These are phyloP conservation scores for Cutaneotrichosporon dermatis DNA, from an alignment of 1,284 basidiomycete species.

Conservation along the genomic window DNA sequence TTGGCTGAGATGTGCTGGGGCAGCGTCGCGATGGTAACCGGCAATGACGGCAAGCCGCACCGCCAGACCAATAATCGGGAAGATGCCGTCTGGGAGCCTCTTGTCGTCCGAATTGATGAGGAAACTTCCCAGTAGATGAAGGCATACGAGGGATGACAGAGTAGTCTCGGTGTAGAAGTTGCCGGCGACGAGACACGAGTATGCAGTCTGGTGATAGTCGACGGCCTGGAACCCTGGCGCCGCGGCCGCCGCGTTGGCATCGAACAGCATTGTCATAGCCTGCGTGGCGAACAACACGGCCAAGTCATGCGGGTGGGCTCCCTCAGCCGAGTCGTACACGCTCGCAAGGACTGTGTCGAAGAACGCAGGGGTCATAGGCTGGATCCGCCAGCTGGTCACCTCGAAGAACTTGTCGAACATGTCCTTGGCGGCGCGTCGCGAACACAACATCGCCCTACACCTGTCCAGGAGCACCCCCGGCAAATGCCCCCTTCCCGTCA, in stretches of 20 bases:
- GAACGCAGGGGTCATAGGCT: constrained; percentile 19
- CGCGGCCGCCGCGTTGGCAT: not conserved
- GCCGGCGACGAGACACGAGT: constrained; percentile 18
- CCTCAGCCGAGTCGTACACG: constrained; percentile 18
- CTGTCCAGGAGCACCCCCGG: constrained; percentile 17
- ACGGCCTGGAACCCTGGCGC: constrained; percentile 11
- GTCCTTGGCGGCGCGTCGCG: constrained; percentile 14
- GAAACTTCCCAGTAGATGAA: constrained; percentile 17
- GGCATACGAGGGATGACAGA: constrained; percentile 12
- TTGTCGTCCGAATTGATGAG: constrained; percentile 23
- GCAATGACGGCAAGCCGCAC: constrained; percentile 20
- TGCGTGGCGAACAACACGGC: constrained; percentile 16
- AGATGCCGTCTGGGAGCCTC: constrained; percentile 19
- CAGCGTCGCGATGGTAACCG: constrained; percentile 18
- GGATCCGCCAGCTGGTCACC: constrained; percentile 15
- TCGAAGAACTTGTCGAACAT: constrained; percentile 18
- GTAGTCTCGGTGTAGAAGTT: constrained; percentile 22
- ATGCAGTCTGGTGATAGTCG: constrained; percentile 19
- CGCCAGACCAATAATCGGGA: constrained; percentile 18
- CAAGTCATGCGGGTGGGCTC: constrained; percentile 20
- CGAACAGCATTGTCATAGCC: constrained; percentile 16
- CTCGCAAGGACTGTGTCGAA: constrained; percentile 19
- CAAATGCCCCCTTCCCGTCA: constrained; percentile 11
- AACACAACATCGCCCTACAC: constrained; percentile 14
- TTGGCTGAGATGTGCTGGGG: constrained; percentile 8